Base-by-base conservation (phyloP, 495 filamentous ascomycete genomes). In the Margaritispora aquatica region DNA sequence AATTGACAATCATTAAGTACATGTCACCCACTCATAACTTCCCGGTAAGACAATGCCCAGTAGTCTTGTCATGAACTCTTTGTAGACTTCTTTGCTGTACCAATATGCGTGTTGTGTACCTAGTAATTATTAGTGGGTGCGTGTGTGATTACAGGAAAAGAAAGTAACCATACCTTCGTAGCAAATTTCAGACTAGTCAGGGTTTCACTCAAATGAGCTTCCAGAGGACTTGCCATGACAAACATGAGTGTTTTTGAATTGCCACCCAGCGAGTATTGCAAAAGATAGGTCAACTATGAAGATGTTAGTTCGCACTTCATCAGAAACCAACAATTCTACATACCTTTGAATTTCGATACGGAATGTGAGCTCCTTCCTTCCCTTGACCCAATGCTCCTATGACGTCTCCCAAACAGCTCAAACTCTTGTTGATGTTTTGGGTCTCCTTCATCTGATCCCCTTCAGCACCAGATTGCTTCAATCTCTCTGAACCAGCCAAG, bases 161-260 rank as follows among this genome's bases (percentile, higher is more conserved):
- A 27, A 9, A 53, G 5, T 15, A 73, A 4, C 19, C 72, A 72
- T 65, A 81, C 92, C 79, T 97, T 97, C 11, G 89, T 94, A 17
- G 95, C 94, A 75, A 99, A 99, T 68, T 95, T 88, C 69, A 99
- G 80, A 73, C 90, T 96, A 26, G 93, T 95, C 72, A 97, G 81
- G 15, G 92, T 97, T 78, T 99, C 95, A 55, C 83, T 85, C 55
- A 97, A 75, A 76, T 97, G 95, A 2, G 87, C 89, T 77, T 95
- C 87, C 53, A 97, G 74, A 26, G 94, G 94, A 69, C 88, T 92
- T 62, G 95, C 87, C 90, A 97, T 97, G 71, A 97, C 90, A 65
- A 99, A 96, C 94, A 97, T 99, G 60, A 99, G 88, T 2, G 95
- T 97, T 74, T 96, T 95, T 57, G 88, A 90, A 68, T 96, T 96